These are phyloP conservation scores for Solanum paucissectum DNA, from an alignment of 257 asterid species.

Conservation along the genomic window DNA sequence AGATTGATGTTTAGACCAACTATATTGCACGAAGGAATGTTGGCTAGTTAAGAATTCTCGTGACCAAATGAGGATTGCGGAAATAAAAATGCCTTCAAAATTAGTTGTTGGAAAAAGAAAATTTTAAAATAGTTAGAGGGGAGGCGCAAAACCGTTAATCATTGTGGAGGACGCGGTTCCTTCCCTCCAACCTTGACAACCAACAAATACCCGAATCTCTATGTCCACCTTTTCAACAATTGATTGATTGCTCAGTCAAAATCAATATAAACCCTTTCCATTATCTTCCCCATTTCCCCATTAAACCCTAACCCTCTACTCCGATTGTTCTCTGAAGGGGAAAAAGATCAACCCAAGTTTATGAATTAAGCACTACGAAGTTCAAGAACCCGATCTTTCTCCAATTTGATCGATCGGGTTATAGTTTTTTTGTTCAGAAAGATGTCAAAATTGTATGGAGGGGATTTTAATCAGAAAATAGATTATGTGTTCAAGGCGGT, in stretches of 20 bases:
- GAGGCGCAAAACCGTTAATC: slow-evolving; percentile 4
- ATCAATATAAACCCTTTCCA: neutral
- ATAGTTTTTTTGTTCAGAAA: neutral
- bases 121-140: neutral
- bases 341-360: neutral
- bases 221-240: neutral
- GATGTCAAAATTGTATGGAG: slow-evolving; percentile 49
- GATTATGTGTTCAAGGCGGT: slow-evolving; percentile 76
- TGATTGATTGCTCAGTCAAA: neutral
- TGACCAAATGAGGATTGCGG: neutral
- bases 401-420: neutral
- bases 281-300: neutral
- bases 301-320: neutral
- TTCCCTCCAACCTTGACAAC: neutral
- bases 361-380: neutral
- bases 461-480: slow-evolving; percentile 47
- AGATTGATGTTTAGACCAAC: neutral
- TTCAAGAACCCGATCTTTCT: neutral
- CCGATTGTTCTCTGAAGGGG: neutral
- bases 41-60: too few species aligned
- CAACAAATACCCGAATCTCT: neutral
- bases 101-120: too few species aligned
- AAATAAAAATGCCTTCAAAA: too few species aligned
- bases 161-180: neutral
- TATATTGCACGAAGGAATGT: too few species aligned